Conservation (phyloP, 2,329 filamentous ascomycete species). For the Fusarium ambrosium region DNA sequence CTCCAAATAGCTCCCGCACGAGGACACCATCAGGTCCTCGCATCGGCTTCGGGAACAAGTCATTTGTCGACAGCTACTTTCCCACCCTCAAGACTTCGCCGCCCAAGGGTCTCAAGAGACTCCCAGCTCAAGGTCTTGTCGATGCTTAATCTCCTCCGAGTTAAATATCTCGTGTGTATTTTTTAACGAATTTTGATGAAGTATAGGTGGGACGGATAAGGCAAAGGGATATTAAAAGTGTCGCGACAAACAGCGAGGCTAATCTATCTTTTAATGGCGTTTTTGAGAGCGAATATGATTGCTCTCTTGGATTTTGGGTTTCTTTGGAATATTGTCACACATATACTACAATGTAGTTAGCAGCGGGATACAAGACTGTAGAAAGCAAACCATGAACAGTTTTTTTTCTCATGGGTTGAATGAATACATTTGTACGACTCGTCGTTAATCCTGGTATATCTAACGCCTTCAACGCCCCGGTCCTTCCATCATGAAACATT, state of each 20-base stretch:
- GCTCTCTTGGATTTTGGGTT: neutral
- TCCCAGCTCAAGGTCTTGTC: slow-evolving; percentile 32
- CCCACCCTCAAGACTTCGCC: slow-evolving; percentile 51
- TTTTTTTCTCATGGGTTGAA: neutral
- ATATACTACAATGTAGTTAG: neutral
- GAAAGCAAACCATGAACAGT: neutral
- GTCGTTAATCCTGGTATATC: slow-evolving; percentile 35
- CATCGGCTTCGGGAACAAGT: slow-evolving; percentile 47
- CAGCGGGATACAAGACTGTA: neutral
- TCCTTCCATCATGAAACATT: slow-evolving; percentile 24
- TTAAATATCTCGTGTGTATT: slow-evolving; percentile 20
- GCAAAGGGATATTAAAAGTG: slow-evolving; percentile 7
- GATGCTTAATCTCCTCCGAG: slow-evolving; percentile 28
- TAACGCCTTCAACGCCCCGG: slow-evolving; percentile 38
- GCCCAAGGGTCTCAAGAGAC: slow-evolving; percentile 51
- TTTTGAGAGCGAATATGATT: slow-evolving; percentile 15
- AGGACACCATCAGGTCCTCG: slow-evolving; percentile 62
- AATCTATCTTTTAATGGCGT: slow-evolving; percentile 15
- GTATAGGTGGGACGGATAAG: neutral
- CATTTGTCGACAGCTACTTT: slow-evolving; percentile 59
- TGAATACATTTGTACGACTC: neutral
- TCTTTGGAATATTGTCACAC: neutral
- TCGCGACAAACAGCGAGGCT: neutral
- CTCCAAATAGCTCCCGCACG: slow-evolving; percentile 63
- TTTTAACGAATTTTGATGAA: slow-evolving; percentile 40